Percentiles rank a stretch among this genome's conserved stretches.
Conservation (phyloP, 202 grass and related monocot species). For the Panicum virgatum region DNA sequence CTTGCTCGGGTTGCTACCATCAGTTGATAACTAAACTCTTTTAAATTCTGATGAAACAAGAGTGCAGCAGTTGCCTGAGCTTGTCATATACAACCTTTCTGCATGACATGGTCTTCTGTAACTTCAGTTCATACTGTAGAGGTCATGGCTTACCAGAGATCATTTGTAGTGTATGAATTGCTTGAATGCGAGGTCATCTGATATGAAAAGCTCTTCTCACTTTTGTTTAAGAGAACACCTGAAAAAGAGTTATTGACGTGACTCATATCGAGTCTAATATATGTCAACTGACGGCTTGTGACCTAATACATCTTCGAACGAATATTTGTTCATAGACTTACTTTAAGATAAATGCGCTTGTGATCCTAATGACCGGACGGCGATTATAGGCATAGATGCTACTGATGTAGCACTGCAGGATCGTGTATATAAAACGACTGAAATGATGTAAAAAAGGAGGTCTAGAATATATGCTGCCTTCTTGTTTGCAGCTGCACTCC, state of each 20-base stretch:
- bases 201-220: background rate
- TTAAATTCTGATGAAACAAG: background rate
- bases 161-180: background rate
- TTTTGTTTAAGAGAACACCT: conserved; percentile 6
- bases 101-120: background rate
- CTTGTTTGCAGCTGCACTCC: conserved; percentile 20
- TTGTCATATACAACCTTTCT: background rate
- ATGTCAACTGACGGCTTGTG: background rate
- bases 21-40: background rate
- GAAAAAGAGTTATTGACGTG: background rate
- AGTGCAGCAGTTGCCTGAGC: background rate
- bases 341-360: conserved; percentile 6
- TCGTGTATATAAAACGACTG: conserved; percentile 24
- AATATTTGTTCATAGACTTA: conserved; percentile 26
- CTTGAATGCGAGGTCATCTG: too few relatives aligned
- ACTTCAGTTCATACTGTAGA: background rate
- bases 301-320: conserved; percentile 14
- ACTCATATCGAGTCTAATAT: background rate
- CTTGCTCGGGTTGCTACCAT: background rate
- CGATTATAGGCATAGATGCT: conserved; percentile 18
- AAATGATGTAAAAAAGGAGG: conserved; percentile 21
- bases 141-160: background rate
- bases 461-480: conserved; percentile 36
- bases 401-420: conserved; percentile 11
- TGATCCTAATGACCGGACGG: conserved; percentile 14